These are phyloP conservation scores for Mucor mucedo DNA, from an alignment of 371 early-diverging fungal species.

Conservation along the genomic window DNA sequence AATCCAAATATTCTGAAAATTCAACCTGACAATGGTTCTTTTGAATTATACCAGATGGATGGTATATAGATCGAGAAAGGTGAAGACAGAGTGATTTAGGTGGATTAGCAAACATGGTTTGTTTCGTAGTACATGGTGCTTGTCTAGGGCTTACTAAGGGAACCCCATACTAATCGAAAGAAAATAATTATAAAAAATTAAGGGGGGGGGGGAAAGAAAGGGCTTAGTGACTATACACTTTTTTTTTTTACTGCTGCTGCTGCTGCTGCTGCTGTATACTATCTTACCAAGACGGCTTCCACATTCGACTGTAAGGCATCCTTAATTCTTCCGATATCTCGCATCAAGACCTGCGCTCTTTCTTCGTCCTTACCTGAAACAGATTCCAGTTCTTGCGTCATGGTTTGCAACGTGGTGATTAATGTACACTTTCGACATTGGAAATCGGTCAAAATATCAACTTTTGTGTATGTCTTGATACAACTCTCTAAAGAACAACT, in stretches of 20 bases:
- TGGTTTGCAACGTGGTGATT: conserved; percentile 58
- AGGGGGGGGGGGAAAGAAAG: too few species aligned
- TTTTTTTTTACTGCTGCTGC: too few species aligned
- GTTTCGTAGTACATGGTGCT: conserved; percentile 57
- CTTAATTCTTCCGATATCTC: conserved; percentile 38
- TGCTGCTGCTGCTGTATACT: too few species aligned
- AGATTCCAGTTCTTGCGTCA: conserved; percentile 40
- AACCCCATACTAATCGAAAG: conserved; percentile 37
- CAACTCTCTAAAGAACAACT: conserved; percentile 71
- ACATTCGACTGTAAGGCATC: conserved; percentile 46
- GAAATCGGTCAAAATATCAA: conserved; percentile 77
- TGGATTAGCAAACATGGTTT: conserved; percentile 69
- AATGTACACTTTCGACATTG: conserved; percentile 79
- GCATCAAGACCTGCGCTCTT: conserved; percentile 20
- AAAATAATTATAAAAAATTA: not conserved
- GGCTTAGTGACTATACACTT: not conserved
- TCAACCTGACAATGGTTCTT: conserved; percentile 72
- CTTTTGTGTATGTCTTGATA: conserved; percentile 66
- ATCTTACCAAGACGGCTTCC: conserved; percentile 39
- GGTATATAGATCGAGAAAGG: conserved; percentile 74
- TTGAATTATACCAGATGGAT: conserved; percentile 64
- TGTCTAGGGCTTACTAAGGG: conserved; percentile 32
- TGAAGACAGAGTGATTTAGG: conserved; percentile 73
- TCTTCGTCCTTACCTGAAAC: conserved; percentile 19
- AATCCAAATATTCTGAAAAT: conserved; percentile 66